Evolutionary conservation across 257 asterid species (phyloP).

Genomic region (Marsdenia floribunda): DNA sequence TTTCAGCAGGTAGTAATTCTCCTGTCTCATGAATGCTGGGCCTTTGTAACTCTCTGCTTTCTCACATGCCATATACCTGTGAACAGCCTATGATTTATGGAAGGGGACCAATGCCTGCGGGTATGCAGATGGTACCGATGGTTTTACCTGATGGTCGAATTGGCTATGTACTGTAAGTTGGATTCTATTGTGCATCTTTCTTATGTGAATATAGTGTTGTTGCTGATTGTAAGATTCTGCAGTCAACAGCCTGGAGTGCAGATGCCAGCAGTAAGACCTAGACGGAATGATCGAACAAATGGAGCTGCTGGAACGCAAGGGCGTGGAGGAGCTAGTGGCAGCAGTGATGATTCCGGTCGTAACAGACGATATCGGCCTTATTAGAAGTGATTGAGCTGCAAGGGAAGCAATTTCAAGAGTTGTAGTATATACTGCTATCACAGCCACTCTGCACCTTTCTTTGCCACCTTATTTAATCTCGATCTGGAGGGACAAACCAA

Average conservation of each 20-base stretch:
- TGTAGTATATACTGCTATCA: background rate
- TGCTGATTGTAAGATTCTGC: conserved; percentile 21
- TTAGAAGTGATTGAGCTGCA: conserved; percentile 29
- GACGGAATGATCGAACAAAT: conserved; percentile 69
- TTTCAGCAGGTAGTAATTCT: conserved; percentile 67
- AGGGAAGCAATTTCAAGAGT: conserved; percentile 17
- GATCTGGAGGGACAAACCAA: too few species aligned
- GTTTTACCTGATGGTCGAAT: conserved; percentile 95
- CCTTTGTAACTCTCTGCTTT: background rate
- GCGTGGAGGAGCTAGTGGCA: conserved; percentile 52
- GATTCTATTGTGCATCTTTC: conserved; percentile 6
- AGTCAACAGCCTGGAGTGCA: conserved; percentile 95
- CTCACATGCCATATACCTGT: conserved; percentile 4
- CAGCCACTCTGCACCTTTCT: background rate
- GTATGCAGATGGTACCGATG: conserved; percentile 99
- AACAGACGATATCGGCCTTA: conserved; percentile 79
- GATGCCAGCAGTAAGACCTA: conserved; percentile 70
- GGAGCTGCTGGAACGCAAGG: conserved; percentile 50
- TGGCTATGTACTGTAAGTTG: conserved; percentile 93
- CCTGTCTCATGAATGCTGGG: background rate
- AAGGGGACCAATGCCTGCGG: conserved; percentile 94
- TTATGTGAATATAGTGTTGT: background rate
- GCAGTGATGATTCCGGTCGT: conserved; percentile 51
- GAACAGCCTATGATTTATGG: conserved; percentile 93
- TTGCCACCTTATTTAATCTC: background rate